Evolutionary conservation across 495 filamentous ascomycete species (phyloP).

Genomic region (Lasiosphaeria ovina): DNA sequence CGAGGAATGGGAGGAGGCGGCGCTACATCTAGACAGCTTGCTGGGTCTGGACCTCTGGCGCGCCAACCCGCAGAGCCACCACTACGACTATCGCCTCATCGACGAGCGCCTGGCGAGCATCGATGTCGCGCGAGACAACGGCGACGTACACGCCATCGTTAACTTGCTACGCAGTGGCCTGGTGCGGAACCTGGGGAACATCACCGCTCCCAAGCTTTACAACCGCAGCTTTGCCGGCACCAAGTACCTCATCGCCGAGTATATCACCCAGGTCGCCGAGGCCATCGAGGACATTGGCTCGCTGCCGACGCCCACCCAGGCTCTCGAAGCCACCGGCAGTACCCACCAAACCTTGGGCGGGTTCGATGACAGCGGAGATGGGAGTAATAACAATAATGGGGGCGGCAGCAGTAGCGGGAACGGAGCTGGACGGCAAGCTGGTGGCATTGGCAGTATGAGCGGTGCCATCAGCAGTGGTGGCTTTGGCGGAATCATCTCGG

Average conservation of each 20-base stretch:
- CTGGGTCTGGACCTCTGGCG: constrained; percentile 82
- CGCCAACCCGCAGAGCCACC: constrained; percentile 72
- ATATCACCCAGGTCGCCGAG: constrained; percentile 77
- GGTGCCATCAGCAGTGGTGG: background rate
- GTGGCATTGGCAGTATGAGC: background rate
- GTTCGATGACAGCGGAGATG: background rate
- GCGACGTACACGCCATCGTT: constrained; percentile 71
- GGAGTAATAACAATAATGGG: background rate
- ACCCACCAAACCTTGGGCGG: too few relatives aligned
- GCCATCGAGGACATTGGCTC: constrained; percentile 74
- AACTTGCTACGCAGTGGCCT: constrained; percentile 82
- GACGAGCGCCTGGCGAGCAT: constrained; percentile 71
- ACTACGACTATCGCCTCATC: constrained; percentile 90
- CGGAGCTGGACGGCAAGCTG: background rate
- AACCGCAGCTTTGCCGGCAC: constrained; percentile 85
- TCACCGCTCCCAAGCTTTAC: constrained; percentile 79
- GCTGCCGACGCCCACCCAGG: constrained; percentile 55
- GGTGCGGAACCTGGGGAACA: constrained; percentile 88
- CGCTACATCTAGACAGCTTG: constrained; percentile 73
- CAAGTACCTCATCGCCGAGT: constrained; percentile 87
- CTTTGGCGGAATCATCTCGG: background rate
- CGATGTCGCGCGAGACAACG: constrained; percentile 68
- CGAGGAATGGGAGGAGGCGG: constrained; percentile 82
- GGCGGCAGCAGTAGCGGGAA: background rate
- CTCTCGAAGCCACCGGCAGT: background rate